Percentiles rank a stretch among this genome's conserved stretches.
These are phyloP conservation scores for Saccharomycopsis sp. DNA, from an alignment of 805 yeast genomes.

Conservation along the genomic window DNA sequence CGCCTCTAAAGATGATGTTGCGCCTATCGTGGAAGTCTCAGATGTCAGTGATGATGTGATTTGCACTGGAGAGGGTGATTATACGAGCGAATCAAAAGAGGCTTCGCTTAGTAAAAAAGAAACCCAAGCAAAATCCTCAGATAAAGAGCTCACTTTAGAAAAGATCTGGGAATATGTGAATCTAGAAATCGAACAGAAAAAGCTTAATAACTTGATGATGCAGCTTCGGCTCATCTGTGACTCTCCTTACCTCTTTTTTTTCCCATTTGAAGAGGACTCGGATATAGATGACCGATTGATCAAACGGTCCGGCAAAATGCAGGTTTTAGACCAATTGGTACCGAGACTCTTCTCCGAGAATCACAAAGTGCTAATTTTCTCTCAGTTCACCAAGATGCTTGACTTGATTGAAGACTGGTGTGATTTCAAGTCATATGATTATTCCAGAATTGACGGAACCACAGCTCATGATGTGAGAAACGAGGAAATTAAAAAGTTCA, in stretches of 20 bases:
- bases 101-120: too few relatives aligned
- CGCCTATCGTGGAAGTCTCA: background rate
- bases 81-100: background rate
- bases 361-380: constrained; percentile 75
- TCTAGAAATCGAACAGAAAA: constrained; percentile 42
- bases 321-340: constrained; percentile 38
- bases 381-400: constrained; percentile 81
- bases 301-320: constrained; percentile 63
- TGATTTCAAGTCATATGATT: constrained; percentile 36
- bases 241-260: constrained; percentile 77
- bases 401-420: constrained; percentile 78
- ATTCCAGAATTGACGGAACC: constrained; percentile 72
- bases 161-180: constrained; percentile 30
- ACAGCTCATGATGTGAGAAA: constrained; percentile 61
- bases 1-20: background rate
- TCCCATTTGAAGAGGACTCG: constrained; percentile 58
- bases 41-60: background rate
- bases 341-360: constrained; percentile 51
- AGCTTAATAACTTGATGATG: constrained; percentile 65
- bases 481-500: constrained; percentile 50
- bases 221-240: constrained; percentile 81
- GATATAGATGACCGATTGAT: constrained; percentile 37
- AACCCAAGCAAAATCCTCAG: constrained; percentile 20
- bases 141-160: constrained; percentile 17
- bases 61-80: constrained; percentile 5